Conservation (phyloP, 306 rosid genomes). For the Casuarina equisetifolia region DNA sequence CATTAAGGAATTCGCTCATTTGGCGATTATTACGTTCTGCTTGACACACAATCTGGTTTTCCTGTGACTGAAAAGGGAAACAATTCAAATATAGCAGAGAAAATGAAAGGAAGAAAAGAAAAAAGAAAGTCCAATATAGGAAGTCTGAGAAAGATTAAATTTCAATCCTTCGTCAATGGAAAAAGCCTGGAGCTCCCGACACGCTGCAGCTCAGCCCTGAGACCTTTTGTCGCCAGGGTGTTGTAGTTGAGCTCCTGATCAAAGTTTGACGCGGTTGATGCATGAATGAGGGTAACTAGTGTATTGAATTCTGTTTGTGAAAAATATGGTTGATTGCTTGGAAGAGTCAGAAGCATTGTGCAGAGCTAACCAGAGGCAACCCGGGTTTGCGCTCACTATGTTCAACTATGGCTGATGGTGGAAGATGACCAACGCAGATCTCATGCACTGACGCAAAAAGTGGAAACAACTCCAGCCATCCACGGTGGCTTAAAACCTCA, state of each 20-base stretch:
- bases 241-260: not conserved
- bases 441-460: conserved; percentile 78
- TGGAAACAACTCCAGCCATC: conserved; percentile 82
- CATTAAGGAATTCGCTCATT: not conserved
- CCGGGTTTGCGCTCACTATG: conserved; percentile 50
- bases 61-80: not conserved
- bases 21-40: conserved; percentile 17
- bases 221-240: not conserved
- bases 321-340: conserved; percentile 12
- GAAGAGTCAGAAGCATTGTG: conserved; percentile 17
- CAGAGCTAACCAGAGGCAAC: conserved; percentile 25
- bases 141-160: not conserved
- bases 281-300: conserved; percentile 18
- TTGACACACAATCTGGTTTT: not conserved
- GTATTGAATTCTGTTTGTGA: conserved; percentile 1
- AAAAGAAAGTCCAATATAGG: not conserved
- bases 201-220: conserved; percentile 1
- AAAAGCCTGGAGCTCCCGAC: conserved; percentile 13
- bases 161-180: conserved; percentile 10
- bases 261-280: not conserved
- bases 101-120: not conserved
- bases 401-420: conserved; percentile 85
- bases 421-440: conserved; percentile 73
- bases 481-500: conserved; percentile 77
- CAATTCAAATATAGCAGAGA: not conserved